phyloP scores from a whole-genome alignment of 2,329 filamentous ascomycete species.

The Davidsoniella virescens region DNA sequence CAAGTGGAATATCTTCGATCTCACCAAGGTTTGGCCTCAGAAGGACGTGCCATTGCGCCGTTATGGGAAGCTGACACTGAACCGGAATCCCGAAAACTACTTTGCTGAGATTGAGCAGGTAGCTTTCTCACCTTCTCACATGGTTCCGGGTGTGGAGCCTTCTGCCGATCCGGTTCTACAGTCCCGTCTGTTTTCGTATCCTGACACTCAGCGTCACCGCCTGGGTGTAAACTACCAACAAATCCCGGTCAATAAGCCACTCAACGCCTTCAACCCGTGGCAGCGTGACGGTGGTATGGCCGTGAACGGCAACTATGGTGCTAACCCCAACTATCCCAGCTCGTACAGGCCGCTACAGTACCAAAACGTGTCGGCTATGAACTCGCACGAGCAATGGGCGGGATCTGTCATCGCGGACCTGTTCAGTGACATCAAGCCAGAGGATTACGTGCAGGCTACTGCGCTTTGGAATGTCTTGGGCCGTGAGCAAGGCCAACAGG shows the following conservation, averaged over 20 bases:
- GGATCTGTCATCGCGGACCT: conserved; percentile 28
- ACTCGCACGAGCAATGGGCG: conserved; percentile 31
- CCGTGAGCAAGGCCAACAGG: conserved; percentile 37
- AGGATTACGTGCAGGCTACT: conserved; percentile 34
- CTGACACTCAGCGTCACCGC: conserved; percentile 46
- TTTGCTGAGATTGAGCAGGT: conserved; percentile 55
- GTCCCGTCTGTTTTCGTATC: conserved; percentile 43
- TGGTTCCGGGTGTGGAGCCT: conserved; percentile 47
- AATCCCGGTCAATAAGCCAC: conserved; percentile 43
- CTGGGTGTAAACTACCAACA: conserved; percentile 49
- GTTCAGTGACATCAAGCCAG: conserved; percentile 29
- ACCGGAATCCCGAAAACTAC: conserved; percentile 50
- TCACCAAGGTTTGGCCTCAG: conserved; percentile 56
- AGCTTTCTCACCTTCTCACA: conserved; percentile 46
- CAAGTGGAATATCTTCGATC: conserved; percentile 48
- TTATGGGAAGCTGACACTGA: conserved; percentile 47
- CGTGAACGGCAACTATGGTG: conserved; percentile 47
- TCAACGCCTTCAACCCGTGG: conserved; percentile 46
- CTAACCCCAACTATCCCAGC: conserved; percentile 41
- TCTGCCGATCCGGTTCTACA: conserved; percentile 48
- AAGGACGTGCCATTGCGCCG: conserved; percentile 42
- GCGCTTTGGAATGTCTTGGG: conserved; percentile 34
- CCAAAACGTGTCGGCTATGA: conserved; percentile 24
- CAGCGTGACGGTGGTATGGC: conserved; percentile 60
- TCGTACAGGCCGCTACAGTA: conserved; percentile 31